These are phyloP conservation scores for Atractiella rhizophila DNA, from an alignment of 768 basidiomycete species.

Conservation along the genomic window DNA sequence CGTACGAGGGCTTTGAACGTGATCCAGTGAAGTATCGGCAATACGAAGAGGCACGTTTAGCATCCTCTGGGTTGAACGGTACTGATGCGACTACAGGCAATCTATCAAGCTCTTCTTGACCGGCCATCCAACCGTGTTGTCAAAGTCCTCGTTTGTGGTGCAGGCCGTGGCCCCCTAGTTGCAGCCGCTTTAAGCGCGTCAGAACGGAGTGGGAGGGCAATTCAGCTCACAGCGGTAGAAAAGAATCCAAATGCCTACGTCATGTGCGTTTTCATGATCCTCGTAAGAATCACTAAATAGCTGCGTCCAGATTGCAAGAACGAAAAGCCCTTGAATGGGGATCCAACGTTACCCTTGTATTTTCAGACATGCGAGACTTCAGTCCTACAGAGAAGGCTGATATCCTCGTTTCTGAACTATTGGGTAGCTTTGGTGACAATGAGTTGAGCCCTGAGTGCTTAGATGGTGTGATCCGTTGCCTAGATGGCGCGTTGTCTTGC, in stretches of 20 bases:
- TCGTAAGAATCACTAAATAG: neutral
- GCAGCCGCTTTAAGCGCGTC: slow-evolving; percentile 57
- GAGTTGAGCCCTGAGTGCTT: slow-evolving; percentile 94
- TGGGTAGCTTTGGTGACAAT: slow-evolving; percentile 96
- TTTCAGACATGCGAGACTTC: slow-evolving; percentile 77
- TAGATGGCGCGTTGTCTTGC: slow-evolving; percentile 49
- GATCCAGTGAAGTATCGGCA: slow-evolving; percentile 89
- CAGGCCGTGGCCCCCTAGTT: slow-evolving; percentile 80
- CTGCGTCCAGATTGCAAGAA: slow-evolving; percentile 45
- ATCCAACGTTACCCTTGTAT: slow-evolving; percentile 48
- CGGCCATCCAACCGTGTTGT: slow-evolving; percentile 36
- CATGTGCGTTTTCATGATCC: slow-evolving; percentile 36
- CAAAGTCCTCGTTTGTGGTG: slow-evolving; percentile 60
- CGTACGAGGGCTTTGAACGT: slow-evolving; percentile 91
- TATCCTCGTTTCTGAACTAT: slow-evolving; percentile 77
- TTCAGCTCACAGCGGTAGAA: slow-evolving; percentile 55
- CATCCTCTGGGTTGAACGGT: no score
- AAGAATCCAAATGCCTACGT: slow-evolving; percentile 92
- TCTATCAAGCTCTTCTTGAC: slow-evolving; percentile 52
- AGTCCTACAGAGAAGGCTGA: slow-evolving; percentile 57
- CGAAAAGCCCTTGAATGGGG: slow-evolving; percentile 63
- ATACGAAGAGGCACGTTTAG: slow-evolving; percentile 97
- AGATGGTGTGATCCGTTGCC: slow-evolving; percentile 76
- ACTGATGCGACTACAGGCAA: no score
- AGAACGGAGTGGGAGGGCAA: slow-evolving; percentile 34